Base-by-base conservation (phyloP, 106 monocot genomes). In the Agapanthus africanus region DNA sequence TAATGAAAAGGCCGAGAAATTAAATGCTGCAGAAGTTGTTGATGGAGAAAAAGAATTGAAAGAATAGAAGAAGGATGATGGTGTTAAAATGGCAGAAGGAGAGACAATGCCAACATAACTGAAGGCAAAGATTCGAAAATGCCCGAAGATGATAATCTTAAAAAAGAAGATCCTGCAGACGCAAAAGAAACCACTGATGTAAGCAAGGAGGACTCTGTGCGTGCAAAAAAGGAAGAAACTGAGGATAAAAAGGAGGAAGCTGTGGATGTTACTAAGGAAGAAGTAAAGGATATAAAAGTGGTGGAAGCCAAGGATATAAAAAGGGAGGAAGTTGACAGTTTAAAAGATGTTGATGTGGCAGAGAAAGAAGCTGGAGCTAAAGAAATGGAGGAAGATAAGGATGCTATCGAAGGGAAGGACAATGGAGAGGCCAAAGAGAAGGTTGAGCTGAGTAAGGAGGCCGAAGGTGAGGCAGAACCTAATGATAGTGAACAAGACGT, bases 21-120 rank as follows among this genome's bases (percentile, higher is more conserved):
- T 32, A 7, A 61, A 16, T 30, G 44, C 19, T 22, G 54, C 6
- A 16, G 59, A 71, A 60, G 40, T 72, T 30, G 60, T 34, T 2
- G 60, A 35, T 35, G 60, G 36, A 28, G 46, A 5, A 19, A 61
- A 47, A 67, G 31, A 23, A 67, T 1, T 18, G 25, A 33, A 67
- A 30, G 67, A 13, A 5, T 44, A 51, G 26, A 32, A 65, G 27
- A 65, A 71, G 6, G 40, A 47, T 33, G 32, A 65, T 33, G 71
- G 52, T 42, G 68, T 28, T 2, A 13, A 46, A 14, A 56, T 30
- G 28, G 28, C 35, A n/a, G 35, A 61, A 19, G 33, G n/a, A n/a
- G 34, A 34, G 60, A 19, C n/a, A n/a, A n/a, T n/a, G n/a, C n/a
- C n/a, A n/a, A n/a, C n/a, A n/a, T n/a, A n/a, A n/a, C n/a, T n/a